Base-by-base conservation (phyloP, 2,329 filamentous ascomycete species). In the Penicillium sumatraense region DNA sequence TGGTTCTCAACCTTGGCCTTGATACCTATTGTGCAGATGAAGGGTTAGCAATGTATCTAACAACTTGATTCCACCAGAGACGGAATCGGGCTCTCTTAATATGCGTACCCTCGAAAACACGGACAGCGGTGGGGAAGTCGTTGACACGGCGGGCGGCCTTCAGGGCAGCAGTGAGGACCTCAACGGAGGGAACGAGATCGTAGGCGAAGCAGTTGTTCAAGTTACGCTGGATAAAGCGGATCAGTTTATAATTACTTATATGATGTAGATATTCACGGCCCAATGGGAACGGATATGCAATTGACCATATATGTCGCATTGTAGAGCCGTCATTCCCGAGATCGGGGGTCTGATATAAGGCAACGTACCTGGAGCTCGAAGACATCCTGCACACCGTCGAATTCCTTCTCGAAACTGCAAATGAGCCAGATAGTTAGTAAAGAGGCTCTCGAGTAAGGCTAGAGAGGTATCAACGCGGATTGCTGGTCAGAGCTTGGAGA, bases 171-270 rank as follows among this genome's bases (percentile, higher is more conserved):
- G 86, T 86, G 78, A 97, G 86, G 75, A 99, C 95, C 68, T 90
- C 87, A 63, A 93, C 88, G 41, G 93, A 95, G 73, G 96, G 95
- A 66, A 99, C 95, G 72, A 99, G 89, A 88, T 99, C 95, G 88
- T 99, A 99, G 75, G 95, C 95, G 81, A 99, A 99, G 76, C 92
- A 93, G 83, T 99, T 99, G 89, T 99, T 99, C 74, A 96, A 85
- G 83, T 96, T 96, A 79, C 92, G 90, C 86, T 92, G 51, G 29
- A 52, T 40, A 23, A 20, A 21, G 33, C 13, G 47, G 27, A 26
- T 41, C 14, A 41, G 47, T 67, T n/a, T 49, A 64, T 31, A 10
- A 11, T 9, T 27, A 6, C 24, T 44, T 27, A 11, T 27, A 11
- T 10, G 40, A 24, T 8, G n/a, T 44, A 10, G n/a, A 44, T 10